Base-by-base conservation (phyloP, 495 filamentous ascomycete genomes). In the Copromyces sp. region DNA sequence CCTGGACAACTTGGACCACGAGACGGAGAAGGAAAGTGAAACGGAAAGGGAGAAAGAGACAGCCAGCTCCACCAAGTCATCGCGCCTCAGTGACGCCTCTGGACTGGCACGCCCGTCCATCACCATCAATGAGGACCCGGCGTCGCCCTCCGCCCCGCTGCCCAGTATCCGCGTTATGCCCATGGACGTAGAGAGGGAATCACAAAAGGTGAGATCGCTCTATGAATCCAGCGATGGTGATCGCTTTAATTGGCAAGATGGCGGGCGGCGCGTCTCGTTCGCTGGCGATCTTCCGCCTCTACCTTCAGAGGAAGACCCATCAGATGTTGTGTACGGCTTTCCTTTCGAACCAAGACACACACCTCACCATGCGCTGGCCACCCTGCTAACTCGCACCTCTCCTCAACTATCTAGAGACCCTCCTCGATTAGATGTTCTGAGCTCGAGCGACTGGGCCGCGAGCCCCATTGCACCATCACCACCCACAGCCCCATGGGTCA, bases 201-300 rank as follows among this genome's bases (percentile, higher is more conserved):
- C 93, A 74, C 89, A 91, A 79, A 93, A 94, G 80, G 94, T 97
- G 73, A 90, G 94, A 77, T 89, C 93, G 75, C 94, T 97, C 92
- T 97, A 97, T 83, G 92, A 94, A 81, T 89, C 89, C 76, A 92
- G 90, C 83, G 80, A 88, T 81, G 76, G 53, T 59, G 47, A 14
- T 59, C 47, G 75, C 83, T 77, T 87, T 83, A 77, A 88, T 83
- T 85, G 87, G 87, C 75, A 86, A 84, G 79, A 85, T 86, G 88
- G 88, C 80, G 89, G 78, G 69, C 68, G 77, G 70, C 78, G 74
- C 71, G 81, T 78, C 76, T 83, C 81, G 32, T 78, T 79, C 41
- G 77, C 77, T 77, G 82, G 80, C 73, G 81, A 81, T 61, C 79
- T 83, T 71, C 81, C 80, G 73, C 82, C 83, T 65, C 32, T 65